These are phyloP conservation scores for Lophiotrema nucula DNA, from an alignment of 495 filamentous ascomycete genomes.

Conservation along the genomic window DNA sequence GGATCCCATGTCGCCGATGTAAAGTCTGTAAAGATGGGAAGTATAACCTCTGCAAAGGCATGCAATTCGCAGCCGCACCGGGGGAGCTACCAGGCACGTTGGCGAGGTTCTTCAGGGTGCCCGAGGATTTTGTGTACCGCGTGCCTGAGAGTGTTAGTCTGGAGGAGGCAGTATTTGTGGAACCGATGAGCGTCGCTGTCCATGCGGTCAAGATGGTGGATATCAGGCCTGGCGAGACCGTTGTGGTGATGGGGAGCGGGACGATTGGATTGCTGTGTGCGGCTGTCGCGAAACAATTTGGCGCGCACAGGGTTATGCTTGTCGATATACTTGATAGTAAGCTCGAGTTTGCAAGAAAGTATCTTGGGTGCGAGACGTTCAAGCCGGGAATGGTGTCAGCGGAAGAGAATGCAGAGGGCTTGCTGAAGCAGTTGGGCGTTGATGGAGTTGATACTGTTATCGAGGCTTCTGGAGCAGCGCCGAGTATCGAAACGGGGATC, in stretches of 20 bases:
- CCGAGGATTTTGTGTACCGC: conserved; percentile 58
- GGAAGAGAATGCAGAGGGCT: conserved; percentile 48
- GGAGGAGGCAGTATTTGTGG: conserved; percentile 55
- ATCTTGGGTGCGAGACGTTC: conserved; percentile 38
- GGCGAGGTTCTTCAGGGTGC: conserved; percentile 54
- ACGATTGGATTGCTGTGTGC: conserved; percentile 57
- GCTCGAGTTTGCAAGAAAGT: conserved; percentile 54
- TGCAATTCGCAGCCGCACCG: conserved; percentile 33
- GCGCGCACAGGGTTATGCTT: conserved; percentile 52
- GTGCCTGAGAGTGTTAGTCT: conserved; percentile 48
- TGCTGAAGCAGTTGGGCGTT: conserved; percentile 10
- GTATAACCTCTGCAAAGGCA: conserved; percentile 35
- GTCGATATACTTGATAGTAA: conserved; percentile 56
- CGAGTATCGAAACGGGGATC: conserved; percentile 52
- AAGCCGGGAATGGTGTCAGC: conserved; percentile 37
- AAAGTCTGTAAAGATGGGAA: conserved; percentile 24
- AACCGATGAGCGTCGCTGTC: conserved; percentile 56
- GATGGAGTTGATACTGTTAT: conserved; percentile 56
- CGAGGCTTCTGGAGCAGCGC: conserved; percentile 57
- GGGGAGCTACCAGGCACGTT: conserved; percentile 45
- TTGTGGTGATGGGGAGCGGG: conserved; percentile 57
- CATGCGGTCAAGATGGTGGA: conserved; percentile 52
- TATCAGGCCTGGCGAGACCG: conserved; percentile 49
- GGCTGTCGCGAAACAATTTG: conserved; percentile 54
- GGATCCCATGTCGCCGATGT: conserved; percentile 34